Evolutionary conservation across 2,329 filamentous ascomycete species (phyloP), one percentile per base, ranked within the genome.

Genomic region (Diaporthe citri): DNA sequence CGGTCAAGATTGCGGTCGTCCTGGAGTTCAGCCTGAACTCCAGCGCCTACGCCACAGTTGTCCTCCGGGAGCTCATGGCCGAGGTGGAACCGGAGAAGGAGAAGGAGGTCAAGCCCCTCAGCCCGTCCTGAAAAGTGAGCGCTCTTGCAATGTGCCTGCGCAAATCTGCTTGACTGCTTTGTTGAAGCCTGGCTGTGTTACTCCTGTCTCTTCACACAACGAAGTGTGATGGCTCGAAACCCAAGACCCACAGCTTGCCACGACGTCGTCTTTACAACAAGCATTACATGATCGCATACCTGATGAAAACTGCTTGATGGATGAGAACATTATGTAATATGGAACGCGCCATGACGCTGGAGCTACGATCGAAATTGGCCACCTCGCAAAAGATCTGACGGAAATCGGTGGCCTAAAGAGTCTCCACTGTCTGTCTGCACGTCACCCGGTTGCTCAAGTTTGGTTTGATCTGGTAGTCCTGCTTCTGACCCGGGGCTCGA

Each of bases 31-130:
- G 82, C 48, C 78, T 84, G 10, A 81, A 79, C 69, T 75, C 80
- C 22, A 84, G 83, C 79, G 84, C 83, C 78, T 84, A 84, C 59
- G 83, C 83, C 2, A 84, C 83, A 20, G 79, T 84, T 72, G 82
- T 83, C 31, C 79, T 84, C 34, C 82, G 83, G 2, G 83, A 84
- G 78, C 81, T 84, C 73, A 81, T 80, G 79, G 75, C 74, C 34
- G 73, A 73, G 39, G 64, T 72, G 34, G 71, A 74, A 48, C 71
- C 76, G 5, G 74, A 71, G 48, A 56, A 75, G 56, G 56, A 62
- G 31, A 56, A 75, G 56, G 56, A 62, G 31, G 59, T 60, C 73
- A 75, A 73, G 15, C 75, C 59, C 31, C 66, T 74, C 34, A 69
- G 60, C 41, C 66, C 73, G 34, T 41, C 62, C 51, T 69, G 36